Evolutionary conservation across 75 land plant genomes (phyloP).

Genomic region (Adiantum capillusveneris): DNA sequence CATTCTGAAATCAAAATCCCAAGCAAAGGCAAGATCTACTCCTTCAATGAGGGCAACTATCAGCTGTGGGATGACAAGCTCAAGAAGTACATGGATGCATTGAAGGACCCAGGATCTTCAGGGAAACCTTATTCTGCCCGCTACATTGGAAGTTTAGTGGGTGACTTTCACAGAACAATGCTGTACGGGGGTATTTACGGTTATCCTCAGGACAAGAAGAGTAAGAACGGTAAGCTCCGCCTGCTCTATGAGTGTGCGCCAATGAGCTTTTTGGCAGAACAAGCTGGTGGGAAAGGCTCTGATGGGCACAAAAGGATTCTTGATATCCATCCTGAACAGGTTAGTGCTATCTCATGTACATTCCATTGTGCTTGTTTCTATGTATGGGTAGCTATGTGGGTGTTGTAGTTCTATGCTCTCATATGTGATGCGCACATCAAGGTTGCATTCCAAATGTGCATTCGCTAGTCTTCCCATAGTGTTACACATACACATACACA

Average conservation of each 20-base stretch:
- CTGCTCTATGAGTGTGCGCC: constrained; percentile 96
- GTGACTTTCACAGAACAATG: constrained; percentile 85
- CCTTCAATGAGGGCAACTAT: constrained; percentile 97
- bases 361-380: too few relatives aligned
- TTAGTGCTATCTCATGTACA: too few relatives aligned
- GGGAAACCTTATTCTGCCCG: constrained; percentile 91
- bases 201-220: constrained; percentile 82
- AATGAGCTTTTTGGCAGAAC: constrained; percentile 88
- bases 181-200: constrained; percentile 94
- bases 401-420: too few relatives aligned
- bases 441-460: too few relatives aligned
- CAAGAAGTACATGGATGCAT: constrained; percentile 66
- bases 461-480: too few relatives aligned
- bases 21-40: constrained; percentile 63
- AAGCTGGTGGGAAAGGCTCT: constrained; percentile 94
- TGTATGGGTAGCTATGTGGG: too few relatives aligned
- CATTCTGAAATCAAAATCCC: constrained; percentile 77
- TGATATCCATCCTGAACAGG: constrained; percentile 78
- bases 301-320: constrained; percentile 76
- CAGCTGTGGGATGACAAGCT: constrained; percentile 86
- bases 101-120: constrained; percentile 70
- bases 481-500: too few relatives aligned
- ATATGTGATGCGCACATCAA: too few relatives aligned
- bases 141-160: constrained; percentile 91
- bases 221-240: constrained; percentile 86